Evolutionary conservation across 345 rosid species (phyloP).

Genomic region (Ailanthus altissimus): DNA sequence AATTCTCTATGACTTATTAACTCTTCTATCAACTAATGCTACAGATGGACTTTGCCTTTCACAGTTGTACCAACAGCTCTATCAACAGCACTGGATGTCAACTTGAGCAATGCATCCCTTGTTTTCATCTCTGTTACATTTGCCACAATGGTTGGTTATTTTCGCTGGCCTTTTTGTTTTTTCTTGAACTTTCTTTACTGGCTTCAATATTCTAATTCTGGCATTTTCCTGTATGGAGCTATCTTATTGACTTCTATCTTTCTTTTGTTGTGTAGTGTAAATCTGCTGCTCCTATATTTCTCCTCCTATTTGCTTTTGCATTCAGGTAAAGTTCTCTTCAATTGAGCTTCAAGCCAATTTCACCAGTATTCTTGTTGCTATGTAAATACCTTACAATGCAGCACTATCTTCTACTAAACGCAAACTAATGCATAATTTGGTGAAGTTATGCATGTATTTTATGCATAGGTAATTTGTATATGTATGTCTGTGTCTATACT

Average conservation of each 20-base stretch:
- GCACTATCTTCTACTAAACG: background rate
- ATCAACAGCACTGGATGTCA: conserved; percentile 95
- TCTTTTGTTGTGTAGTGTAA: conserved; percentile 70
- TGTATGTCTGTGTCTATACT: background rate
- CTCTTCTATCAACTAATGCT: conserved; percentile 70
- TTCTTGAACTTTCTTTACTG: background rate
- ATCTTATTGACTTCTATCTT: conserved; percentile 20
- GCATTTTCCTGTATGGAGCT: background rate
- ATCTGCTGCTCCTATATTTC: conserved; percentile 98
- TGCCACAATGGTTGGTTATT: conserved; percentile 90
- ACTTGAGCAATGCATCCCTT: conserved; percentile 95
- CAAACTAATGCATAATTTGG: background rate
- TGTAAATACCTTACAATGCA: background rate
- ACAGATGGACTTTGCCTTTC: conserved; percentile 84
- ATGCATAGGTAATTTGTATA: background rate
- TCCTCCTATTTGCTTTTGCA: conserved; percentile 95
- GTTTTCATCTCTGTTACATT: conserved; percentile 97
- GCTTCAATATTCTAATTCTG: background rate
- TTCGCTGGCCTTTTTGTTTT: conserved; percentile 15
- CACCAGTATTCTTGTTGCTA: conserved; percentile 1
- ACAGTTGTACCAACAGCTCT: conserved; percentile 99
- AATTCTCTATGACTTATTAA: conserved; percentile 41
- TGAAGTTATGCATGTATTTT: background rate
- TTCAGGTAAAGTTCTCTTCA: conserved; percentile 69
- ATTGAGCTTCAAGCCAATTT: background rate